phyloP scores from a whole-genome alignment of 768 basidiomycete genomes.

The Pulveroboletus sp. region DNA sequence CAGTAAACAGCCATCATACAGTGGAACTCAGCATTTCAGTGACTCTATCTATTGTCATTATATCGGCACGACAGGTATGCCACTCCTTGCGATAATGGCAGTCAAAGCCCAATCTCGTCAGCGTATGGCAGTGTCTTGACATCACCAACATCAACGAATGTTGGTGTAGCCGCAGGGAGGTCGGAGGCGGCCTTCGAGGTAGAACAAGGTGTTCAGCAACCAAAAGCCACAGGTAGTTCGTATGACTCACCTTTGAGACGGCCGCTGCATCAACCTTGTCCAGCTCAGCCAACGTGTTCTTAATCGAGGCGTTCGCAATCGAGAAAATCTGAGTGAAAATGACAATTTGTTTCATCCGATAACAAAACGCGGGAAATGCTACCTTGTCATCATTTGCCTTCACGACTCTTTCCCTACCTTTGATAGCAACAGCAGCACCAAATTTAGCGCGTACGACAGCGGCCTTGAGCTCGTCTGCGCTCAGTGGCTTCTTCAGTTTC shows the following conservation, averaged over 20 bases:
- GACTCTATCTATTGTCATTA: slow-evolving; percentile 19
- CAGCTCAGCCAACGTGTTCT: slow-evolving; percentile 59
- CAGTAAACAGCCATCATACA: not conserved
- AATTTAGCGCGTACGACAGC: slow-evolving; percentile 91
- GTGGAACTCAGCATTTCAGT: not conserved
- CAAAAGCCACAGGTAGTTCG: not conserved
- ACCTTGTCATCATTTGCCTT: slow-evolving; percentile 63
- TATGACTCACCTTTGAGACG: slow-evolving; percentile 60
- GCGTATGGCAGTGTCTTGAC: slow-evolving; percentile 70
- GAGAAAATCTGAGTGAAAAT: slow-evolving; percentile 53
- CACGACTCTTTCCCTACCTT: slow-evolving; percentile 68
- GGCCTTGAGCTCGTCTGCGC: slow-evolving; percentile 66
- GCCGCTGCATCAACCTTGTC: slow-evolving; percentile 63
- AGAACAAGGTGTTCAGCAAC: not conserved
- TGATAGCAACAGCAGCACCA: slow-evolving; percentile 61
- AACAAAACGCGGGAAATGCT: slow-evolving; percentile 2
- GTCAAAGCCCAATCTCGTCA: slow-evolving; percentile 77
- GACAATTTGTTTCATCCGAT: not conserved
- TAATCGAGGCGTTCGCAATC: slow-evolving; percentile 50
- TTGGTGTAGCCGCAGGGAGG: slow-evolving; percentile 74
- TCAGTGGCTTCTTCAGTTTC: slow-evolving; percentile 55
- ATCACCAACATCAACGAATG: slow-evolving; percentile 84
- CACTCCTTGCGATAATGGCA: not conserved
- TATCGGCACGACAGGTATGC: slow-evolving; percentile 13
- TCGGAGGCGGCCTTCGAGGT: slow-evolving; percentile 47